A percentile compares a stretch with the other conserved stretches of the same genome.
phyloP scores from a whole-genome alignment of 2,329 filamentous ascomycete genomes.

The Colletotrichum agaves region DNA sequence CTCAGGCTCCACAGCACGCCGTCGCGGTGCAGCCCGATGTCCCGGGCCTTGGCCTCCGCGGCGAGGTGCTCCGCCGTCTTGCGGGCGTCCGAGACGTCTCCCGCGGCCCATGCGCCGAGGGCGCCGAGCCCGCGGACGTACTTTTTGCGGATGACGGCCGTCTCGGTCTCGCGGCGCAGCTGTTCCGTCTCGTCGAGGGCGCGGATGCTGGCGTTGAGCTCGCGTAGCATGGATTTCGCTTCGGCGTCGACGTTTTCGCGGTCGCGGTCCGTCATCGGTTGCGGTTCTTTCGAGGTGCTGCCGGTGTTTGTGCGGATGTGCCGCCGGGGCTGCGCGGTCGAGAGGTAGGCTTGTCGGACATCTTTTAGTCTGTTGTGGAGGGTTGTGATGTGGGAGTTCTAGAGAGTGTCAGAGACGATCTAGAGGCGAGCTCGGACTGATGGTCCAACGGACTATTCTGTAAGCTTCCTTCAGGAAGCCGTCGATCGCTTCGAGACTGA shows the following conservation, averaged over 20 bases:
- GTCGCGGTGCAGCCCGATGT: constrained; percentile 78
- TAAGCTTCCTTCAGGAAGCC: constrained; percentile 95
- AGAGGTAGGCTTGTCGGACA: constrained; percentile 92
- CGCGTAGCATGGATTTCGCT: constrained; percentile 85
- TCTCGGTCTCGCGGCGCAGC: constrained; percentile 80
- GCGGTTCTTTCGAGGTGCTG: constrained; percentile 47
- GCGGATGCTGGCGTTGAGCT: constrained; percentile 84
- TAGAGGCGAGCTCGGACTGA: fast-evolving
- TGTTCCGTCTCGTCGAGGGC: constrained; percentile 85
- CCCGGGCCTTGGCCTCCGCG: constrained; percentile 77
- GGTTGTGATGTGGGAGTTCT: constrained; percentile 88
- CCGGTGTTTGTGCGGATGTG: constrained; percentile 55
- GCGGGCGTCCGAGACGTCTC: constrained; percentile 62
- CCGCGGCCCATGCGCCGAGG: constrained; percentile 74
- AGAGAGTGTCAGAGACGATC: constrained; percentile 11
- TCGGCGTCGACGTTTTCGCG: constrained; percentile 89
- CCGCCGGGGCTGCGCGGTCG: constrained; percentile 74
- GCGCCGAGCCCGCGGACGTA: constrained; percentile 72
- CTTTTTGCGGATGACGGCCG: constrained; percentile 77
- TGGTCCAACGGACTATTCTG: constrained; percentile 74
- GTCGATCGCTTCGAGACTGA: constrained; percentile 70
- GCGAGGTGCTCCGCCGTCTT: constrained; percentile 73
- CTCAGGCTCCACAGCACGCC: constrained; percentile 86
- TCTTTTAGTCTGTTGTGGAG: constrained; percentile 83
- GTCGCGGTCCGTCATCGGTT: constrained; percentile 80